These are phyloP conservation scores for Stephanodiscus triporus DNA, from an alignment of 108 stramenopile species.

Conservation along the genomic window DNA sequence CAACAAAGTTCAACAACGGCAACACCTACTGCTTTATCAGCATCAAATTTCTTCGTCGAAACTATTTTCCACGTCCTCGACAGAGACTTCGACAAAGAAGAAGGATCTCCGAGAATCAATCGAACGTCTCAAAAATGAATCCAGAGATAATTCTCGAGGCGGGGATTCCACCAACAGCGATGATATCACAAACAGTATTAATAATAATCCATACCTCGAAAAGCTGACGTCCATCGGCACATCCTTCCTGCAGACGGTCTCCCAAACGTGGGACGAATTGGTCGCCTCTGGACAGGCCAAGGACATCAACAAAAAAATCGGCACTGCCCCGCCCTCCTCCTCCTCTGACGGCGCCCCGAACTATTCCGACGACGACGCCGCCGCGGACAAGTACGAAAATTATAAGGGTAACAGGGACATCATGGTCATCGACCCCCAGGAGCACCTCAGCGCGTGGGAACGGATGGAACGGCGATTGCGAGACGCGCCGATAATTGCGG, in stretches of 20 bases:
- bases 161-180: background rate
- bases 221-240: slow-evolving; percentile 21
- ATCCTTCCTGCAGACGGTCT: slow-evolving; percentile 59
- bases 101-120: slow-evolving; percentile 51
- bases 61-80: slow-evolving; percentile 8
- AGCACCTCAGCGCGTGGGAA: slow-evolving; percentile 93
- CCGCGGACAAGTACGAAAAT: slow-evolving; percentile 66
- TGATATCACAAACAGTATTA: background rate
- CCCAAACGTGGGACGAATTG: slow-evolving; percentile 82
- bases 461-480: slow-evolving; percentile 88
- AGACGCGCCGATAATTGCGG: slow-evolving; percentile 92
- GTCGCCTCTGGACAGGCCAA: slow-evolving; percentile 71
- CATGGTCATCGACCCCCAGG: slow-evolving; percentile 93
- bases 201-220: slow-evolving; percentile 28
- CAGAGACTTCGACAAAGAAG: slow-evolving; percentile 20
- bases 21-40: background rate
- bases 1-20: background rate
- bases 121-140: slow-evolving; percentile 36
- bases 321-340: slow-evolving; percentile 50
- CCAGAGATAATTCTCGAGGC: slow-evolving; percentile 1
- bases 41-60: background rate
- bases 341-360: slow-evolving; percentile 23
- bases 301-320: slow-evolving; percentile 85
- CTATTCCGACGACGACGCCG: slow-evolving; percentile 60
- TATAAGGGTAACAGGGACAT: slow-evolving; percentile 82